Conservation (phyloP, 495 filamentous ascomycete species). For the Aspergillus homomorphus region DNA sequence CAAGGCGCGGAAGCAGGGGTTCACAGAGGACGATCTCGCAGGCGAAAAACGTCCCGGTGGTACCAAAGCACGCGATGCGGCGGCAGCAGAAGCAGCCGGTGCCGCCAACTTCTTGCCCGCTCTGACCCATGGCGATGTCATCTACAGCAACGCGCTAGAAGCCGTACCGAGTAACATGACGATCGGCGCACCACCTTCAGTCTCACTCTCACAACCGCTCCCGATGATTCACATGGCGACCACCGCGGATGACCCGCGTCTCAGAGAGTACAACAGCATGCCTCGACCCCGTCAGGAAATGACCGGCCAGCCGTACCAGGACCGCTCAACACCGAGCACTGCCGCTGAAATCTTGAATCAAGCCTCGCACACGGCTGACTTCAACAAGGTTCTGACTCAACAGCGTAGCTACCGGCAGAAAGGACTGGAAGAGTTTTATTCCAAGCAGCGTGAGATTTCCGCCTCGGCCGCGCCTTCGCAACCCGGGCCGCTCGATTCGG, state of each 20-base stretch:
- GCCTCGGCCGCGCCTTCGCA: slow-evolving; percentile 48
- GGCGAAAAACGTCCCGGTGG: slow-evolving; percentile 95
- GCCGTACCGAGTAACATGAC: slow-evolving; percentile 67
- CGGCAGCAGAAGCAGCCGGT: slow-evolving; percentile 44
- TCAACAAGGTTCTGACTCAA: slow-evolving; percentile 75
- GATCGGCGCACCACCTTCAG: slow-evolving; percentile 59
- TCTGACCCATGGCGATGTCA: slow-evolving; percentile 65
- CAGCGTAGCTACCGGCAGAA: slow-evolving; percentile 71
- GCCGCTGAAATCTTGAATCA: slow-evolving; percentile 82
- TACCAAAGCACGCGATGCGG: slow-evolving; percentile 78
- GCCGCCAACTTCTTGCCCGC: slow-evolving; percentile 51
- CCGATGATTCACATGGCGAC: slow-evolving; percentile 82
- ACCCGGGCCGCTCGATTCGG: slow-evolving; percentile 49
- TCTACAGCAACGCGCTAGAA: slow-evolving; percentile 75
- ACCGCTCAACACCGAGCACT: slow-evolving; percentile 76
- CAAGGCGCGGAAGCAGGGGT: slow-evolving; percentile 95
- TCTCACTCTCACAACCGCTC: slow-evolving; percentile 61
- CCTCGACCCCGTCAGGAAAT: slow-evolving; percentile 87
- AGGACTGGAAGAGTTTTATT: slow-evolving; percentile 74
- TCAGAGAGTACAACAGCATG: slow-evolving; percentile 78
- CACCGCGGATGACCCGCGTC: slow-evolving; percentile 71
- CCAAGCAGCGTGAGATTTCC: slow-evolving; percentile 71
- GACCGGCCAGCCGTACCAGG: slow-evolving; percentile 83
- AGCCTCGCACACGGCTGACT: slow-evolving; percentile 83
- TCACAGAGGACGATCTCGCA: slow-evolving; percentile 94